phyloP scores from a whole-genome alignment of 1,284 basidiomycete species.

The Papiliotrema terrestris region DNA sequence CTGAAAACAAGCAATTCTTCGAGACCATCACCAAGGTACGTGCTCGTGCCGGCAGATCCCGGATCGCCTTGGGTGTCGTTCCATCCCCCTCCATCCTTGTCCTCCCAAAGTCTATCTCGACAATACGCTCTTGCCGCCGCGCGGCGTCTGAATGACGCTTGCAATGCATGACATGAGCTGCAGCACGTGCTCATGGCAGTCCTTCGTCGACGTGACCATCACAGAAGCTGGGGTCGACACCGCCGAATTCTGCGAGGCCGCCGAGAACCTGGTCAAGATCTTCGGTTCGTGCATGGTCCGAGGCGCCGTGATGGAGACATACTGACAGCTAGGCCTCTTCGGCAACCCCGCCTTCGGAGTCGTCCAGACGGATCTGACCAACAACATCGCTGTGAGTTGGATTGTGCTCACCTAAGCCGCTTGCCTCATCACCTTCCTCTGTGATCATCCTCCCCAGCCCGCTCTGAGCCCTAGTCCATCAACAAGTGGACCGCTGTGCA shows the following conservation, averaged over 20 bases:
- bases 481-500: too few species aligned
- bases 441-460: conserved; percentile 3
- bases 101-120: not conserved
- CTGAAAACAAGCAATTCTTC: conserved; percentile 61
- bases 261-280: conserved; percentile 81
- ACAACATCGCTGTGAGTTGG: conserved; percentile 78
- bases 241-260: conserved; percentile 79
- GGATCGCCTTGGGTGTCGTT: not conserved
- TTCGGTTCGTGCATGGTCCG: conserved; percentile 66
- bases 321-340: conserved; percentile 66
- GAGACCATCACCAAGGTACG: conserved; percentile 73
- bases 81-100: not conserved
- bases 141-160: too few species aligned
- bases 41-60: not conserved
- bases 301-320: not conserved
- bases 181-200: conserved; percentile 55
- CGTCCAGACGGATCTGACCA: conserved; percentile 84
- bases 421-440: not conserved
- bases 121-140: not conserved
- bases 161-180: too few species aligned
- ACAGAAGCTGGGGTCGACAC: conserved; percentile 88
- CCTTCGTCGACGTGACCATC: conserved; percentile 83
- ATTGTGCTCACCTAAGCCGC: not conserved
- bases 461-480: too few species aligned
- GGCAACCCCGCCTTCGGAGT: conserved; percentile 79